A percentile compares a stretch with the other conserved stretches of the same genome.
Evolutionary conservation across 768 basidiomycete species (phyloP).

Genomic region (Trametopsis cervina): DNA sequence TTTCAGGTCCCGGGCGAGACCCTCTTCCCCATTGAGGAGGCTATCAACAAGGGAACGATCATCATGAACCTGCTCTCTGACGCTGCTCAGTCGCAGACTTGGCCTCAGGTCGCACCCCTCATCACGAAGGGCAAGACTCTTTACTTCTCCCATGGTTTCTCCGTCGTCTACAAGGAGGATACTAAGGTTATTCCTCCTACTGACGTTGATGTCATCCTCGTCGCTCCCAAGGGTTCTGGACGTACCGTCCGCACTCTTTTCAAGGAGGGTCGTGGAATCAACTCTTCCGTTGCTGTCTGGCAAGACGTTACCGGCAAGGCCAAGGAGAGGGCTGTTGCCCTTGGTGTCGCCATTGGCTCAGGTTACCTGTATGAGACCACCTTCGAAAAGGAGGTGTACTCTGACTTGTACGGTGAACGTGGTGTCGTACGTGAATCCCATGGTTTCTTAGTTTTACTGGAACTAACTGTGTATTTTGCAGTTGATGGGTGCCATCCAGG

Average conservation of each 20-base stretch:
- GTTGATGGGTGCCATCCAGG: slow-evolving; percentile 99
- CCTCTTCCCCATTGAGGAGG: slow-evolving; percentile 97
- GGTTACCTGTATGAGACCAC: slow-evolving; percentile 99
- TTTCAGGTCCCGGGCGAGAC: slow-evolving; percentile 88
- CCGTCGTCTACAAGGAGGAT: slow-evolving; percentile 95
- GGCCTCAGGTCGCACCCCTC: slow-evolving; percentile 82
- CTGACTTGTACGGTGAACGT: slow-evolving; percentile 98
- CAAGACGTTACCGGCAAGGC: slow-evolving; percentile 99
- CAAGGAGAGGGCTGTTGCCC: slow-evolving; percentile 91
- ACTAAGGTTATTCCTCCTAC: slow-evolving; percentile 87
- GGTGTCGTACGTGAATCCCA: slow-evolving; percentile 78
- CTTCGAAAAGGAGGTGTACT: slow-evolving; percentile 99
- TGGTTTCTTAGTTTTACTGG: too few relatives aligned
- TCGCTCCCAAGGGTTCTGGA: slow-evolving; percentile 98
- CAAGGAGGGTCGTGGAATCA: slow-evolving; percentile 99
- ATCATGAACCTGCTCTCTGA: slow-evolving; percentile 99
- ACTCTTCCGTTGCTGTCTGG: slow-evolving; percentile 90
- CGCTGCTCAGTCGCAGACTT: slow-evolving; percentile 97
- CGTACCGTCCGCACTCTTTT: slow-evolving; percentile 98
- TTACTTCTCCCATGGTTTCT: slow-evolving; percentile 99
- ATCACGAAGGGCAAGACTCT: slow-evolving; percentile 99
- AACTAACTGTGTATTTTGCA: too few relatives aligned
- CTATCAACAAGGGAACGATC: slow-evolving; percentile 92
- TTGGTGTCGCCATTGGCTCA: slow-evolving; percentile 91
- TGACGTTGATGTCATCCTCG: slow-evolving; percentile 98